Evolutionary conservation across 2,329 filamentous ascomycete species (phyloP), one percentile per base, ranked within the genome.

Genomic region (Diaporthe vaccinii): DNA sequence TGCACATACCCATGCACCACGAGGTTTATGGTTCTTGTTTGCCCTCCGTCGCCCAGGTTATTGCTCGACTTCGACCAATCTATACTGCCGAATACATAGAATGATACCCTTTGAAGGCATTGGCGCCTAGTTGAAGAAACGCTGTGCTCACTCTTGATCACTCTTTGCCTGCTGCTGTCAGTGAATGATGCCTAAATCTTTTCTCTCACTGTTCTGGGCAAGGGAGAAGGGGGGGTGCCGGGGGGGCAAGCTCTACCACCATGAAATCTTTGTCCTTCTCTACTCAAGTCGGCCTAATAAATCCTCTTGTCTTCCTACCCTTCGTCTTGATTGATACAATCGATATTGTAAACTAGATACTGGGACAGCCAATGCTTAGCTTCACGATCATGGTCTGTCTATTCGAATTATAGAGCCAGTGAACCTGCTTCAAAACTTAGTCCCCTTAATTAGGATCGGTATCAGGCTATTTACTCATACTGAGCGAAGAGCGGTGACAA

Each of bases 71-170:
- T 25, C 17, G 1, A n/a, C 9, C 15, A 17, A 39, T 15, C n/a
- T 36, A 15, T 25, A 28, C 28, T 65, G 4, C 7, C 2, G 28
- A 22, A 51, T 39, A 41, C 34, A 55, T 53, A 68, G 14, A 36
- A 53, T 28, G 65, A 68, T 68, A 69, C 34, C 49, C 65, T 55
- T 41, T 55, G 4, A 12, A 55, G n/a, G 46, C n/a, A 68, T 8
- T 25, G 8, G 14, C 22, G 34, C 8, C 7, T 39, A 8, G 20
- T 22, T 8, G 10, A 39, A 22, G 49, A 68, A 25, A 39, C 20
- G 12, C 12, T 36, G 34, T 39, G 62, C 12, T 44, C 4, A 20
- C 20, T 25, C 14, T 39, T 67, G 2, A 10, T 17, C 9, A 41
- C 3, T 22, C 15, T 22, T 25, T 68, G 46, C 34, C 31, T 39